Conservation (phyloP, 805 yeast species). For the Candida verbasci region DNA sequence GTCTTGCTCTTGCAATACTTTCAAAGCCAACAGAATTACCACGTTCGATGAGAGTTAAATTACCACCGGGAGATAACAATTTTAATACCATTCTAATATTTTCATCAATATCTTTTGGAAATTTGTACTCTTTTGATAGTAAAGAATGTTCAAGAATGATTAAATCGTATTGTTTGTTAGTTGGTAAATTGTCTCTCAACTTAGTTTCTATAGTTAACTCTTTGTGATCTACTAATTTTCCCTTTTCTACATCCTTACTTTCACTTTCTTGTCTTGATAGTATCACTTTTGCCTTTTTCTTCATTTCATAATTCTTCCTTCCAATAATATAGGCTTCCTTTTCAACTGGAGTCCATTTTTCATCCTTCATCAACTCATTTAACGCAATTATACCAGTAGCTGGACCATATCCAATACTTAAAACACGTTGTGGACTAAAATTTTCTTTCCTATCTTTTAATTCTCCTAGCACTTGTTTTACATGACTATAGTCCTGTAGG, state of each 20-base stretch:
- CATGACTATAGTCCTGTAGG: conserved; percentile 73
- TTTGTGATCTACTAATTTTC: conserved; percentile 50
- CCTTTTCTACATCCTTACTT: conserved; percentile 19
- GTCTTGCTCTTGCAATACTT: conserved; percentile 83
- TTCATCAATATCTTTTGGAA: conserved; percentile 71
- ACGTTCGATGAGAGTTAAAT: conserved; percentile 73
- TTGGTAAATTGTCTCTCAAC: conserved; percentile 50
- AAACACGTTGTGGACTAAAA: conserved; percentile 62
- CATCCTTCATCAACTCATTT: conserved; percentile 71
- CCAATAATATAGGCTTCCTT: conserved; percentile 77
- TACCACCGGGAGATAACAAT: conserved; percentile 73
- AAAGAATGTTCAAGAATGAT: conserved; percentile 82
- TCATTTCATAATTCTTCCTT: conserved; percentile 56
- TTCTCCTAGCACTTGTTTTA: conserved; percentile 63
- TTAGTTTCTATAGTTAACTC: conserved; percentile 51
- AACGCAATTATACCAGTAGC: conserved; percentile 87
- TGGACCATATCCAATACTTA: conserved; percentile 88
- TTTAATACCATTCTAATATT: conserved; percentile 55
- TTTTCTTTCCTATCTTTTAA: conserved; percentile 46
- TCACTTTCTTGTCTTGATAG: conserved; percentile 65
- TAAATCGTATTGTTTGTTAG: conserved; percentile 61
- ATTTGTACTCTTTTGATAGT: conserved; percentile 51
- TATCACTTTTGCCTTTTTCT: conserved; percentile 70
- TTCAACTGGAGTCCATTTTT: conserved; percentile 49
- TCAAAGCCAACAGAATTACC: conserved; percentile 92